These are phyloP conservation scores for Glebionis coronaria DNA, from an alignment of 129 eudicot species.

Conservation along the genomic window DNA sequence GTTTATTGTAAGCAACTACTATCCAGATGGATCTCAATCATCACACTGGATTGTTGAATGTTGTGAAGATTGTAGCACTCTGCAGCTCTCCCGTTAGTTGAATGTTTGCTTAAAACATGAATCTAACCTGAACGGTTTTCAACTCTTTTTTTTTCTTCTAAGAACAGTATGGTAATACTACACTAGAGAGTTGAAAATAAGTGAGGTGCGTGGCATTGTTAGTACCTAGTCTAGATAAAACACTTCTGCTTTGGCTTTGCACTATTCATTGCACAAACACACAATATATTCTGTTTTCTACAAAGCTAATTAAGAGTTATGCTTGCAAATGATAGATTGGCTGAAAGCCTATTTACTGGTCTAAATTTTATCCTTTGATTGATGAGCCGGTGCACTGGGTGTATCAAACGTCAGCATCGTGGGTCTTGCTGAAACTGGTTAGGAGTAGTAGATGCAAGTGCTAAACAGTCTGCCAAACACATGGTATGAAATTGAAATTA, in stretches of 20 bases:
- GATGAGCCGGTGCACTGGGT: too few species aligned
- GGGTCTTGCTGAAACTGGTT: neutral
- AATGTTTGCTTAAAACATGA: neutral
- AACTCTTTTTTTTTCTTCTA: neutral
- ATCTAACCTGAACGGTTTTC: neutral
- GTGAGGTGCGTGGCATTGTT: neutral
- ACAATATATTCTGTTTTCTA: neutral
- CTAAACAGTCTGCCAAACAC: conserved; percentile 4
- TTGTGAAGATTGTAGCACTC: conserved; percentile 10
- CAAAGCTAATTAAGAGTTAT: neutral
- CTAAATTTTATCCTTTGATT: too few species aligned
- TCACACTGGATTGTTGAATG: conserved; percentile 7
- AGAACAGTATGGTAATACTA: neutral
- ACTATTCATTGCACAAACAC: neutral
- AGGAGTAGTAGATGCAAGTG: neutral
- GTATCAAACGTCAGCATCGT: too few species aligned
- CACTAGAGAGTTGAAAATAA: too few species aligned
- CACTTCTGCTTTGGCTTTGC: neutral
- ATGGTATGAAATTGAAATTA: neutral
- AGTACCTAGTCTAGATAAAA: neutral
- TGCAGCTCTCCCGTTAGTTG: neutral
- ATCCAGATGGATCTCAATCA: too few species aligned
- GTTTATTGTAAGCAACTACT: too few species aligned
- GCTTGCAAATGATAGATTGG: neutral
- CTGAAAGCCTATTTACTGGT: neutral